A percentile compares a stretch with the other conserved stretches of the same genome.
Evolutionary conservation across 2,329 filamentous ascomycete genomes (phyloP).

Genomic region (Colletotrichum sp.): DNA sequence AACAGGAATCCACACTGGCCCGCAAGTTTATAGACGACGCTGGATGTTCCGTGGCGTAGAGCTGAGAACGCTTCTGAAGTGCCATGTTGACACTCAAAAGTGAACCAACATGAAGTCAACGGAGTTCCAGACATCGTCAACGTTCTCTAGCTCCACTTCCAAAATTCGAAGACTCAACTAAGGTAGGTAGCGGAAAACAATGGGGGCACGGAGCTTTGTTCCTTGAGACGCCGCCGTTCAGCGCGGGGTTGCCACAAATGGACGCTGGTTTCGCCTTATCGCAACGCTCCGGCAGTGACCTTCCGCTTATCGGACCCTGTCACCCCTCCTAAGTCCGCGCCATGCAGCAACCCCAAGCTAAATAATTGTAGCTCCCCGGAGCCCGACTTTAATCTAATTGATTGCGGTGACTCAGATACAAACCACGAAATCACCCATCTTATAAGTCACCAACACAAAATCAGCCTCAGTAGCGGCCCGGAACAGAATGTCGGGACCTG

Average conservation of each 20-base stretch:
- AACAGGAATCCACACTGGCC: neutral
- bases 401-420: conserved; percentile 16
- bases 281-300: conserved; percentile 8
- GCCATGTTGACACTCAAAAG: neutral
- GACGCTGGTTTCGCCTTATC: conserved; percentile 13
- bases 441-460: neutral
- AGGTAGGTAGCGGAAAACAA: neutral
- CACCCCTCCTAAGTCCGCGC: conserved; percentile 14
- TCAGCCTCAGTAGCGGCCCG: neutral
- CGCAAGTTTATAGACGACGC: neutral
- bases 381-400: neutral
- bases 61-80: neutral
- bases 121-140: neutral
- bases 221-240: neutral
- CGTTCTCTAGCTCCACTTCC: neutral
- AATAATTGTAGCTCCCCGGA: neutral
- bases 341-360: neutral
- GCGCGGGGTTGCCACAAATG: conserved; percentile 20
- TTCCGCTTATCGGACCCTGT: conserved; percentile 19
- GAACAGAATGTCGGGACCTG: conserved; percentile 19
- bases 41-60: neutral
- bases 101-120: neutral
- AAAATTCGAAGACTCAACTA: neutral
- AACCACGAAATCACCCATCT: neutral
- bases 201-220: neutral